Evolutionary conservation across 2,329 filamentous ascomycete species (phyloP), one percentile per base, ranked within the genome.

Genomic region (Aspergillus sp.): DNA sequence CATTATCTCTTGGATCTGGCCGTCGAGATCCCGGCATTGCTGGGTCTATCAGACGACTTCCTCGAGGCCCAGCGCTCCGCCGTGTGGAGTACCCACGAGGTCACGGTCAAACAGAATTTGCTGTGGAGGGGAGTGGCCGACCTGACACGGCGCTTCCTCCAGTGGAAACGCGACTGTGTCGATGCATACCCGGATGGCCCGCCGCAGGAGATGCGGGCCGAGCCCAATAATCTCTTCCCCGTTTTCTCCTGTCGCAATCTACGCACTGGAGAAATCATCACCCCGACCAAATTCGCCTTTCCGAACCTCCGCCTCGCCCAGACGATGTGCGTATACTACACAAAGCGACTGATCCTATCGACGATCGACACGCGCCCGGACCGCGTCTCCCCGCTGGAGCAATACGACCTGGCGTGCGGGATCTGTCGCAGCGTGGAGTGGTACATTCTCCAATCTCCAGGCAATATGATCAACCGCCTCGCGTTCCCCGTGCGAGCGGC

Each of bases 401-500:
- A 58, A 32, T 60, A 60, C 17, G 45, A 44, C 4, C 35, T 60
- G 6, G 57, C 45, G 2, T 60, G 57, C 25, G 51, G 49, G 3
- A 60, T 60, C 32, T 57, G 52, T 30, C 55, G 57, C 14, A 49
- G 50, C 17, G 36, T 58, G 10, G 53, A 59, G 32, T 60, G 45
- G 39, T 60, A 60, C 33, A 52, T 60, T 7, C 38, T 52, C 3
- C 56, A 44, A 0, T 48, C 56, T 0, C 55, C 55, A 0, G 56
- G 57, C 1, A 60, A 59, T 32, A 59, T 60, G 57, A 60, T 60
- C 29, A 60, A 60, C 30, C 55, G 57, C 2, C 49, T 60, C 8
- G 56, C 55, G 1, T 58, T 60, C 20, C 44, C 56, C 2, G 53
- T 55, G 4, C 51, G 57, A 2, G 56, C 60, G 2, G 57, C 57